Evolutionary conservation across 1,284 basidiomycete species (phyloP), one percentile per base, ranked within the genome.

Genomic region (Cutaneotrichosporon spelunceum): DNA sequence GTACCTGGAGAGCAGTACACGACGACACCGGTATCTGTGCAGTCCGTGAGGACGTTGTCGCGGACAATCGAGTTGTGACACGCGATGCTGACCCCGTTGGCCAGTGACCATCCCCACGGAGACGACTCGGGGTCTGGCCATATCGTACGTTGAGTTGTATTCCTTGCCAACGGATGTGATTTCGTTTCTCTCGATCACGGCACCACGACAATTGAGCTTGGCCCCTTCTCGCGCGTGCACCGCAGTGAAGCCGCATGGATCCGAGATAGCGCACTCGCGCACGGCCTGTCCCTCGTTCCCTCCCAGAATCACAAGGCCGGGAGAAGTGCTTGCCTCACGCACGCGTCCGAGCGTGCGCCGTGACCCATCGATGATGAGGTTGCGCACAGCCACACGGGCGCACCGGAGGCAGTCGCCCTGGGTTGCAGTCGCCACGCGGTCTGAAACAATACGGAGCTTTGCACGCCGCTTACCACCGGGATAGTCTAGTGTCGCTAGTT

Each of bases 1-100:
- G 79, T 78, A 1, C 79, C 80, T 1, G 79, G 79, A 0, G 81
- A 79, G 52, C 81, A 79, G 61, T 80, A 82, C 27, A 82, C 68
- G 30, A 81, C 78, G 45, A 80, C 73, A 3, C 76, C 72, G 1
- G 78, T 73, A 53, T 78, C 75, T 0, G 79, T 79, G 33, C 76
- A 78, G 65, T 80, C 79, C 59, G 70, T 65, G 52, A 80, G 75
- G 4, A 64, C 70, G 61, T 80, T 80, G 47, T 78, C 70, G 19
- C 69, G 63, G 16, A 80, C 75, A 10, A 67, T 58, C 19, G 70
- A 72, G 57, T 78, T 74, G 29, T 68, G 63, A 65, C 79, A 80
- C 9, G 78, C 79, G 33, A 80, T 70, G 53, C 71, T 72, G 49
- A 80, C 50, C 3, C 78, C 79, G 54, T 79, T 78, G 9, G 78